These are phyloP conservation scores for Pythium insidiosum DNA, from an alignment of 352 stramenopile species.

Conservation along the genomic window DNA sequence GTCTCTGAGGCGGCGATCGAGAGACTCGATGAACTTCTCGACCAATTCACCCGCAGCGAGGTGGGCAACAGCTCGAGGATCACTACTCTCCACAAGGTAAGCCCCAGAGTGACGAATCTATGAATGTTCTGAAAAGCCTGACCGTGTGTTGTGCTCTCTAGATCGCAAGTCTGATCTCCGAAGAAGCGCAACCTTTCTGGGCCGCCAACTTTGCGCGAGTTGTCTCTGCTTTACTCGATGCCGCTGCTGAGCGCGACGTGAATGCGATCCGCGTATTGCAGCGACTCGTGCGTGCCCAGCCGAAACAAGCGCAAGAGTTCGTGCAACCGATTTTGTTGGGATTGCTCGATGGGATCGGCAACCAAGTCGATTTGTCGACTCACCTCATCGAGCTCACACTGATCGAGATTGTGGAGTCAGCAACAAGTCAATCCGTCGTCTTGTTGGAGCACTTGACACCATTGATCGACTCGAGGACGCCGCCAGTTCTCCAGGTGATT, in stretches of 20 bases:
- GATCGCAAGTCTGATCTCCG: conserved; percentile 16
- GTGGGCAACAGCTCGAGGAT: conserved; percentile 42
- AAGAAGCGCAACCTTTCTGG: conserved; percentile 15
- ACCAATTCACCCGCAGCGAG: conserved; percentile 32
- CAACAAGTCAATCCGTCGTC: no score
- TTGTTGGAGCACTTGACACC: conserved; percentile 32
- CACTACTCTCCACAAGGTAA: conserved; percentile 40
- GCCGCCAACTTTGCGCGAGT: conserved; percentile 11
- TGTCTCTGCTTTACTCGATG: conserved; percentile 19
- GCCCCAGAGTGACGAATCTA: no score
- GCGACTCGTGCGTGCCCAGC: conserved; percentile 30
- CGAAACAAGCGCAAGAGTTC: conserved; percentile 34
- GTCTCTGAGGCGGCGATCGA: no score
- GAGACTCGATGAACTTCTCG: conserved; percentile 20
- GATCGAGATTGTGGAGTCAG: conserved; percentile 20
- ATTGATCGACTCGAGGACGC: conserved; percentile 24
- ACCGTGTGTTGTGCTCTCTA: conserved; percentile 1
- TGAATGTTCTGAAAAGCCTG: no score
- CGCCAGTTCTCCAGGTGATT: conserved; percentile 37
- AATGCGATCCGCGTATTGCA: conserved; percentile 49
- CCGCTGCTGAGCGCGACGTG: conserved; percentile 31
- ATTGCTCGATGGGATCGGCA: conserved; percentile 35
- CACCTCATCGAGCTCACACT: conserved; percentile 53
- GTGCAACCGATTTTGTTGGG: conserved; percentile 50
- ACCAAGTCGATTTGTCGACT: conserved; percentile 25